These are phyloP conservation scores for Thalassiosira ordinaria DNA, from an alignment of 352 stramenopile genomes.

Conservation along the genomic window DNA sequence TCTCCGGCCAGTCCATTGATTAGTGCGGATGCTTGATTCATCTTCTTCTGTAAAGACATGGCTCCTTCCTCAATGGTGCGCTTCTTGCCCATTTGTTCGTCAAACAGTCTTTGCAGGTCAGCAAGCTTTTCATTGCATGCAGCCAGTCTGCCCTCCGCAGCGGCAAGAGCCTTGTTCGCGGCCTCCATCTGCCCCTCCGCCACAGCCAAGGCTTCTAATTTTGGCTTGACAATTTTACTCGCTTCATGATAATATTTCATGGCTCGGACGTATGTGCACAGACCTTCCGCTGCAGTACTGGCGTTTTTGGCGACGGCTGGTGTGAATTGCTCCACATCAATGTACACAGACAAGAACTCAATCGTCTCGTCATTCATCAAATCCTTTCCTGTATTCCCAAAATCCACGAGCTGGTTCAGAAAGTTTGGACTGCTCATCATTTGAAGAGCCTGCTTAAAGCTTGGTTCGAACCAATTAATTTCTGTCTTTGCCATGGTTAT, in stretches of 20 bases:
- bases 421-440: conserved; percentile 98
- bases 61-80: conserved; percentile 96
- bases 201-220: conserved; percentile 96
- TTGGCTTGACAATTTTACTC: conserved; percentile 98
- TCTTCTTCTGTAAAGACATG: conserved; percentile 94
- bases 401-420: conserved; percentile 95
- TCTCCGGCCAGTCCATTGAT: conserved; percentile 97
- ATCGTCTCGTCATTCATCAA: conserved; percentile 99
- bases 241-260: conserved; percentile 99
- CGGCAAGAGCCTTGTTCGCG: conserved; percentile 94
- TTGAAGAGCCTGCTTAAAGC: conserved; percentile 94
- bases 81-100: conserved; percentile 94
- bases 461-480: conserved; percentile 96
- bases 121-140: conserved; percentile 94
- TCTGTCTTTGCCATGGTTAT: conserved; percentile 96
- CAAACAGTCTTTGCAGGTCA: conserved; percentile 95
- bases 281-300: conserved; percentile 93
- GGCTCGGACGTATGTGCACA: conserved; percentile 96
- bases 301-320: conserved; percentile 96
- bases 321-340: conserved; percentile 96
- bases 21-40: conserved; percentile 96
- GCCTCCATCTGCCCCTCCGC: conserved; percentile 96
- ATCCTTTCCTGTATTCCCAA: conserved; percentile 95
- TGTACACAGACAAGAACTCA: conserved; percentile 95
- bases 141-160: conserved; percentile 91